phyloP scores from a whole-genome alignment of 2,329 filamentous ascomycete species.

The Ascochyta fabae region DNA sequence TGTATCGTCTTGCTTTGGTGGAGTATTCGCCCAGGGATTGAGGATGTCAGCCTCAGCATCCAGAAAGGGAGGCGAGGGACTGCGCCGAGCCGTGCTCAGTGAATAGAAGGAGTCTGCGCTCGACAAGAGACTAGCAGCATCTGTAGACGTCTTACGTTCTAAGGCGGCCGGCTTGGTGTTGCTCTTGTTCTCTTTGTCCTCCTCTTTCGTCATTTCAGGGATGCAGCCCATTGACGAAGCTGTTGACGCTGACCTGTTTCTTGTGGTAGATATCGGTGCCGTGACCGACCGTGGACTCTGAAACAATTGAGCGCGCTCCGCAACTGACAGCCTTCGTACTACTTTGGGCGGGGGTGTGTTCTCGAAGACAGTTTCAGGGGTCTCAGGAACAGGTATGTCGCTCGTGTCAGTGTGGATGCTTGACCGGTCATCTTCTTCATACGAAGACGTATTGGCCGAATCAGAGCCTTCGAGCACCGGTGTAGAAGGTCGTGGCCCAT shows the following conservation, averaged over 20 bases:
- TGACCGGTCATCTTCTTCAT: conserved; percentile 45
- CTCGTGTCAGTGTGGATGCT: conserved; percentile 43
- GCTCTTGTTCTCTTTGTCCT: conserved; percentile 10
- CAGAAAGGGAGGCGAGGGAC: conserved; percentile 27
- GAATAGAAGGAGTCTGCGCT: conserved; percentile 50
- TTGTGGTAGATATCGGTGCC: conserved; percentile 23
- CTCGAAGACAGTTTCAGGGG: conserved; percentile 29
- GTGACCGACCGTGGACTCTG: conserved; percentile 39
- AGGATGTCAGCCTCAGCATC: conserved; percentile 39
- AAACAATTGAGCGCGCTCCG: conserved; percentile 41
- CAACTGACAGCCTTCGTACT: conserved; percentile 34
- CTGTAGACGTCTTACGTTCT: conserved; percentile 33
- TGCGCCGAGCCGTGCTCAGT: conserved; percentile 32
- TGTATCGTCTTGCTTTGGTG: conserved; percentile 20
- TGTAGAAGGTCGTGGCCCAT: conserved; percentile 40
- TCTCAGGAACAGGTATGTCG: conserved; percentile 33
- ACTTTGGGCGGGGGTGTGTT: conserved; percentile 21
- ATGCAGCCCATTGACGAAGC: conserved; percentile 30
- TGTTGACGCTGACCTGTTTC: conserved; percentile 19
- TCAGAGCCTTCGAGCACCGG: conserved; percentile 40
- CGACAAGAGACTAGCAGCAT: conserved; percentile 43
- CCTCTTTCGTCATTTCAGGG: conserved; percentile 22
- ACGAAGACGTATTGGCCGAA: conserved; percentile 37
- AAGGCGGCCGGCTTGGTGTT: conserved; percentile 20
- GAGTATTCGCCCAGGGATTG: conserved; percentile 37